Evolutionary conservation across 441 rosid genomes (phyloP).

Genomic region (Capsella rubella): DNA sequence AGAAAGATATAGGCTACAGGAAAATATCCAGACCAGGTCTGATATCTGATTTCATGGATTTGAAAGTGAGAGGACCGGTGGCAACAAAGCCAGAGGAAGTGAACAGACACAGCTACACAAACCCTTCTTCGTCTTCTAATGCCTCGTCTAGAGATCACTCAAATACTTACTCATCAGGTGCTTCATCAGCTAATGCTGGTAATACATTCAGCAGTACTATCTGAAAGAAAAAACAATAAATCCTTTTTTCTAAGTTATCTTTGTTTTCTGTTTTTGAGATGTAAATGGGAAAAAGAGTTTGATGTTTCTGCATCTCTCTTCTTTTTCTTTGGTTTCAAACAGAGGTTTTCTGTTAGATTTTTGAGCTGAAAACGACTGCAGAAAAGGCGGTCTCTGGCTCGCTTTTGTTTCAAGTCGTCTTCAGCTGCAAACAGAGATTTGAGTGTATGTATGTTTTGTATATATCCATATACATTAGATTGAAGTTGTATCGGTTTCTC

Average conservation of each 20-base stretch:
- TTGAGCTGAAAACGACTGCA: conserved; percentile 29
- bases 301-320: conserved; percentile 22
- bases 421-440: conserved; percentile 37
- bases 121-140: conserved; percentile 46
- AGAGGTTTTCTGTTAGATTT: conserved; percentile 24
- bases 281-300: conserved; percentile 30
- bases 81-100: conserved; percentile 36
- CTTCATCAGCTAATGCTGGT: conserved; percentile 41
- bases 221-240: neutral
- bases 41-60: conserved; percentile 91
- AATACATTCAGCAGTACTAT: conserved; percentile 43
- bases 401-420: conserved; percentile 10
- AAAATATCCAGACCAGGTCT: conserved; percentile 80
- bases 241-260: neutral
- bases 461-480: conserved; percentile 13
- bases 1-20: conserved; percentile 48
- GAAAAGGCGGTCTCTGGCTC: conserved; percentile 18
- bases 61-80: conserved; percentile 65
- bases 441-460: conserved; percentile 32
- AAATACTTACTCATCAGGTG: conserved; percentile 44
- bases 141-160: conserved; percentile 58
- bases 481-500: conserved; percentile 12
- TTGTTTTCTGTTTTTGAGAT: conserved; percentile 25
- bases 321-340: conserved; percentile 8
- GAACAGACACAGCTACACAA: conserved; percentile 38